Base-by-base conservation (phyloP, 2,329 filamentous ascomycete species). In the Beauveria scarabaeidicola region DNA sequence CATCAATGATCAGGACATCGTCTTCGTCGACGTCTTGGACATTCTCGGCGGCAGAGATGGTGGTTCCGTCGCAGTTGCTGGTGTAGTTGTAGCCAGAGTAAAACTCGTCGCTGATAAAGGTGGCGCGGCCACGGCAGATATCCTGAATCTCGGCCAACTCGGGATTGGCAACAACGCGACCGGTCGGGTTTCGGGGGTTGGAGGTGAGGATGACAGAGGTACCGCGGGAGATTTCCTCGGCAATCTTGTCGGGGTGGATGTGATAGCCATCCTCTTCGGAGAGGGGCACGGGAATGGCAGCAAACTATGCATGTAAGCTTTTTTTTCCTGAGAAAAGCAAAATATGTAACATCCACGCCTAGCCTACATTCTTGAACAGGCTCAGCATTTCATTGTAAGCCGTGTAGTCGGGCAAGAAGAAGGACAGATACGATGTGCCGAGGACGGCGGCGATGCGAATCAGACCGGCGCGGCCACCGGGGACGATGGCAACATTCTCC, bases 311-410 rank as follows among this genome's bases (percentile, higher is more conserved):
- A 25, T 58, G 38, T 52, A 7, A 52, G 38, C 19, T 5, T 17
- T 1, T 3, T 15, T 13, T 6, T 5, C 4, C 1, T 13, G 3
- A 6, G 1, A 15, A 46, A 15, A 46, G 38, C 17, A 8, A 27
- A 21, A 15, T 25, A 27, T 13, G n/a, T n/a, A n/a, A 5, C 5
- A n/a, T 27, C 7, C 13, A 36, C 8, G 17, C 19, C 47, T 17
- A 19, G 72, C 81, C 66, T 68, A 86, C 84, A 74, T 96, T 96
- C 76, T 90, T 91, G 82, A 97, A 97, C 61, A 97, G 78, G 61
- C 87, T 91, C 76, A 97, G 76, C 92, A 97, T 97, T 78, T 97
- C 92, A 70, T 95, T 96, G 79, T 97, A 97, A 2, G 93, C 93
- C 3, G 92, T 96, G 77, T 97, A 97, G 73, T 97, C 89, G 50